phyloP scores from a whole-genome alignment of 2,329 filamentous ascomycete genomes.

The Cercospora zeina region DNA sequence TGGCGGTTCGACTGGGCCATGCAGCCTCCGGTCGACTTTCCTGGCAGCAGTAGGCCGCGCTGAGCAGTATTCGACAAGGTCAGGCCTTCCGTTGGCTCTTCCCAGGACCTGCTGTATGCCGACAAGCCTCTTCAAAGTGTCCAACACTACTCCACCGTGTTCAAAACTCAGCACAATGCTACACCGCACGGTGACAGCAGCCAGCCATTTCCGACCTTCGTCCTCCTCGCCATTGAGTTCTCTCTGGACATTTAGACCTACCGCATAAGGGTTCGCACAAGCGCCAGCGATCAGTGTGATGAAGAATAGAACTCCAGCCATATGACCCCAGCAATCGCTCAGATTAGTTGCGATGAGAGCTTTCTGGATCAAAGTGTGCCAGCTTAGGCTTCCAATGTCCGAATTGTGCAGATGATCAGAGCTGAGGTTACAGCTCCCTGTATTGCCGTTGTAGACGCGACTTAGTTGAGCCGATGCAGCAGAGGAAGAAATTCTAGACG shows the following conservation, averaged over 20 bases:
- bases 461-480: conserved; percentile 23
- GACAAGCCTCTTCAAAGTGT: conserved; percentile 34
- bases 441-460: conserved; percentile 3
- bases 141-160: conserved; percentile 34
- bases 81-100: conserved; percentile 16
- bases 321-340: conserved; percentile 38
- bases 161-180: conserved; percentile 39
- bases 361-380: conserved; percentile 32
- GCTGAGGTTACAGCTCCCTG: conserved; percentile 6
- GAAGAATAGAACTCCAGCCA: conserved; percentile 41
- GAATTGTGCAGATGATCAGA: conserved; percentile 11
- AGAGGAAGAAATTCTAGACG: conserved; percentile 30
- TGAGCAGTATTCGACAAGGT: neutral
- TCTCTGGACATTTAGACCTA: conserved; percentile 11
- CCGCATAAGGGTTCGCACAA: conserved; percentile 31
- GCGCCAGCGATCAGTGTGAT: conserved; percentile 37
- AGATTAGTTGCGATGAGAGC: conserved; percentile 35
- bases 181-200: conserved; percentile 38
- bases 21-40: neutral
- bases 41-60: conserved; percentile 1
- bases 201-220: conserved; percentile 36
- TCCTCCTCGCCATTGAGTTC: conserved; percentile 29
- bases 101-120: conserved; percentile 33
- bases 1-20: conserved; percentile 18
- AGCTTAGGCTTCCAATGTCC: conserved; percentile 16